Evolutionary conservation across 345 rosid genomes (phyloP), one percentile per base, ranked within the genome.

Genomic region (Anacardium occidentale): DNA sequence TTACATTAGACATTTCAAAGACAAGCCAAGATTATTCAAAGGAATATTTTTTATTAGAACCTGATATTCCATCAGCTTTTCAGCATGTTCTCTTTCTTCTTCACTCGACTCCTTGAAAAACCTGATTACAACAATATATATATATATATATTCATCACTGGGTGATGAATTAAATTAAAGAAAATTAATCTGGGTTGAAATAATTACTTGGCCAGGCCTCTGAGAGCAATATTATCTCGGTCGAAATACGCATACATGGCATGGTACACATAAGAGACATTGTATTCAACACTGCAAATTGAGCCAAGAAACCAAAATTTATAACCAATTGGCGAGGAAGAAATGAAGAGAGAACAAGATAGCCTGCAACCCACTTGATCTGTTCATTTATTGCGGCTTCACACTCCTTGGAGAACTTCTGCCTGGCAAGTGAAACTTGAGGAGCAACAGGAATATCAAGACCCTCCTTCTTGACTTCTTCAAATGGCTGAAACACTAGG

Each of bases 41-140:
- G 32, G 32, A 29, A 1, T 29, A 1, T 29, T 29, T 29, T 29
- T 29, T 29, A 29, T 29, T 29, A 37, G 8, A 37, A 90, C 96
- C 96, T 90, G 97, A 83, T 85, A 92, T 64, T 88, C 70, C 93
- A 92, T 92, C 24, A 90, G 77, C 80, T 86, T 90, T 69, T 92
- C 97, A 2, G 96, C 96, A 69, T 92, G 96, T 5, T 78, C 86
- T 75, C 97, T 92, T 83, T 92, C 96, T 70, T 92, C 96, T 60
- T 87, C 96, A 79, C 96, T 92, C 2, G 97, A 88, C 50, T 92
- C 96, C 86, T 88, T 90, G 82, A 92, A 92, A 77, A 92, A 92
- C 50, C 97, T 92, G 77, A n/a, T 62, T 9, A 21, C 8, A 29
- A 29, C 32, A 6, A n/a, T n/a, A n/a, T n/a, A n/a, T n/a, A n/a